Base-by-base conservation (phyloP, 305 asterid genomes). In the Fraxinus angustifolia region DNA sequence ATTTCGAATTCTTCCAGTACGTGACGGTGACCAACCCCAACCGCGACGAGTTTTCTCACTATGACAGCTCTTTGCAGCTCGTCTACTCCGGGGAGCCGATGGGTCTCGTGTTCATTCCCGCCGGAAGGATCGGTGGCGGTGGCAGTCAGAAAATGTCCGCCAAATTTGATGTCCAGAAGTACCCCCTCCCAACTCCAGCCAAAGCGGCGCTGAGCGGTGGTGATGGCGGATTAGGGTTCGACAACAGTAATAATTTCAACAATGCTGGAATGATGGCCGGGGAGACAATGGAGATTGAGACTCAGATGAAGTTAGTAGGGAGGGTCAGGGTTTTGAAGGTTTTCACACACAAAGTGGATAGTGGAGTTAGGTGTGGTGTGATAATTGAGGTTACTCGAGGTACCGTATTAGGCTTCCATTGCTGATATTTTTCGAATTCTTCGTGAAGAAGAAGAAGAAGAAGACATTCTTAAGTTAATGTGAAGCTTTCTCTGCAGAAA, bases 1-100 rank as follows among this genome's bases (percentile, higher is more conserved):
- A 91, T 88, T 93, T 95, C 92, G 92, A 93, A 45, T 92, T 93
- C 88, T 87, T 95, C 89, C 99, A 95, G 79, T 91, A 82, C 86
- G 97, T 92, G 87, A 90, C 99, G 31, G 99, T 95, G 17, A 87
- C 91, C 2, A 95, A 95, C 89, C 98, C 99, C 1, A 95, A 95
- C 89, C 91, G 99, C 77, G 98, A 93, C 83, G 93, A 90, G 77
- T 95, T 95, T 85, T 89, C 97, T 35, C 99, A 95, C 91, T 95
- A 91, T 87, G 99, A 93, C 90, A 93, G 97, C 91, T 91, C 99
- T 28, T 89, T 95, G 75, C 95, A 93, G 92, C 91, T 95, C 23
- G 93, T 87, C 73, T 92, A 87, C 88, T 90, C 91, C 72, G 99
- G 95, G 14, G 90, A 89, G 87, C 93, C 97, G 26, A 91, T 95